A percentile compares a stretch with the other conserved stretches of the same genome.
Conservation (phyloP, 83 land plant genomes). For the Isoetes engelmannii region DNA sequence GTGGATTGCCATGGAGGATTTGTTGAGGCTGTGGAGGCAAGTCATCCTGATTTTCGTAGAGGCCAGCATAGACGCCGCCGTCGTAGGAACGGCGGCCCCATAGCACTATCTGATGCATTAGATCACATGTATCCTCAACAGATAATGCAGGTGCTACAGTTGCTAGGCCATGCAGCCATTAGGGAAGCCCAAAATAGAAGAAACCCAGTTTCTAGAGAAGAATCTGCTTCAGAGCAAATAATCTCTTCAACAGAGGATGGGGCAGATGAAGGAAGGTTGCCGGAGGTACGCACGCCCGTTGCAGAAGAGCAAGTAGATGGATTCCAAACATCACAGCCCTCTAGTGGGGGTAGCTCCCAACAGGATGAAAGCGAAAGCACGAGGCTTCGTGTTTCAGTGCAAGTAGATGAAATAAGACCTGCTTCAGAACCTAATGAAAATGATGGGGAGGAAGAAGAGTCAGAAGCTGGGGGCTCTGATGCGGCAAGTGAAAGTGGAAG, state of each 20-base stretch:
- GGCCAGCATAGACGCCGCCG: conserved; percentile 16
- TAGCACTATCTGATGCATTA: conserved; percentile 32
- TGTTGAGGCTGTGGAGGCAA: conserved; percentile 1
- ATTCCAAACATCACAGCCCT: conserved; percentile 31
- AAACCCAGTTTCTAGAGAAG: conserved; percentile 11
- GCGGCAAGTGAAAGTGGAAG: conserved; percentile 35
- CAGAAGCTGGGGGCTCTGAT: conserved; percentile 29
- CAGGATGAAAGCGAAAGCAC: conserved; percentile 26
- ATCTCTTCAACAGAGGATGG: neutral
- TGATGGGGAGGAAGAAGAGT: conserved; percentile 29
- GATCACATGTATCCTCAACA: conserved; percentile 43
- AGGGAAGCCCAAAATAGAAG: conserved; percentile 1
- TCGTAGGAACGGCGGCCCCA: conserved; percentile 20
- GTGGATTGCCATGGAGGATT: neutral
- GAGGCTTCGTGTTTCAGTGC: conserved; percentile 38
- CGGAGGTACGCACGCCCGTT: conserved; percentile 23
- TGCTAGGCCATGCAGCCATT: conserved; percentile 27
- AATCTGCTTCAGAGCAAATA: too few species aligned
- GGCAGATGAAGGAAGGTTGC: conserved; percentile 10
- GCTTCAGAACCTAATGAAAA: conserved; percentile 40
- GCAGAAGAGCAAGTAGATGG: conserved; percentile 38
- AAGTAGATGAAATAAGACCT: conserved; percentile 44
- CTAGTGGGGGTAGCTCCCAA: conserved; percentile 23
- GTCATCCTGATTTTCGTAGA: neutral
- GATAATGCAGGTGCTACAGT: conserved; percentile 38